phyloP scores from a whole-genome alignment of 73 alveolate genomes.

The Paramecium biaurelia region DNA sequence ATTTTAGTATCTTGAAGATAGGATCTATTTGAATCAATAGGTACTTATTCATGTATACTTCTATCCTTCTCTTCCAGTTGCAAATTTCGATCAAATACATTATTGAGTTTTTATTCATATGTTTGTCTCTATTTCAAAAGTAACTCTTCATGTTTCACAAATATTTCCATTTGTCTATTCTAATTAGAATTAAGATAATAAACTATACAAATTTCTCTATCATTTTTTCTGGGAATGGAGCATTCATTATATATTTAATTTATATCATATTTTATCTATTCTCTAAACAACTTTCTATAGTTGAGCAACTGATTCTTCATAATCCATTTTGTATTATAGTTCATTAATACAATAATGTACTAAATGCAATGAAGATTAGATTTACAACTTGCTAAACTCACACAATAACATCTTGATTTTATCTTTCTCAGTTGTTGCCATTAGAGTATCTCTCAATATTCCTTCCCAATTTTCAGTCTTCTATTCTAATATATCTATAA shows the following conservation, averaged over 20 bases:
- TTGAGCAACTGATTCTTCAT: not conserved
- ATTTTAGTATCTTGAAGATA: not conserved
- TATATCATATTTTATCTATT: constrained; percentile 6
- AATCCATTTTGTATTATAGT: not conserved
- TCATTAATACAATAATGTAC: not conserved
- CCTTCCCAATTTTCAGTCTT: not conserved
- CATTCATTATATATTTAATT: not conserved
- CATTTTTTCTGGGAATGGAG: constrained; percentile 29
- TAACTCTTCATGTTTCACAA: constrained; percentile 8
- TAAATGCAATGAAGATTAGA: not conserved
- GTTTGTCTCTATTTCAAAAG: not conserved
- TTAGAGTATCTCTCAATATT: not conserved
- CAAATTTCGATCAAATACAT: not conserved
- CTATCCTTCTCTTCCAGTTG: not conserved
- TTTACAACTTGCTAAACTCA: not conserved
- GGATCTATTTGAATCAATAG: not conserved
- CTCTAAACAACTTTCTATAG: not conserved
- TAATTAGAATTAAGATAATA: not conserved
- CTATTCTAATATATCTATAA: not conserved
- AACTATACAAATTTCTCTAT: constrained; percentile 32
- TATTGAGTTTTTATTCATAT: not conserved
- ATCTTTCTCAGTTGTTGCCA: not conserved
- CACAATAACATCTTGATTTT: not conserved
- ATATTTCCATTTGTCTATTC: constrained; percentile 7
- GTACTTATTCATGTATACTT: not conserved